Percentiles rank a stretch among this genome's conserved stretches.
Evolutionary conservation across 306 rosid genomes (phyloP).

Genomic region (Boehmeria nivea): DNA sequence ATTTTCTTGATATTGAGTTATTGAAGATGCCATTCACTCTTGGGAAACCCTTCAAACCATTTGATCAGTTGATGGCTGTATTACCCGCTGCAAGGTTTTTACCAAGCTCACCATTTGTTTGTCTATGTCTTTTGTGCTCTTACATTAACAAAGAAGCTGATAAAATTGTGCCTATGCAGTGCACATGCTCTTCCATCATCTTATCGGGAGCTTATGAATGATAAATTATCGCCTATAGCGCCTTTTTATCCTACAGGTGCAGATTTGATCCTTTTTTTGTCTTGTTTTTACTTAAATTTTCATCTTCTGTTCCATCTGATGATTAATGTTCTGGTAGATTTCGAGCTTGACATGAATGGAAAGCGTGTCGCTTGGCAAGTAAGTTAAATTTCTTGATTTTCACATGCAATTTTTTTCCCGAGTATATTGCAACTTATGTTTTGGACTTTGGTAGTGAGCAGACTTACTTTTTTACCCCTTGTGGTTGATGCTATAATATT

Average conservation of each 20-base stretch:
- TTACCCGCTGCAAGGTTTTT: constrained; percentile 30
- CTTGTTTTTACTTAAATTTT: background rate
- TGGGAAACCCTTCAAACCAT: constrained; percentile 27
- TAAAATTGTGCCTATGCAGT: constrained; percentile 6
- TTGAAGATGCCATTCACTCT: constrained; percentile 16
- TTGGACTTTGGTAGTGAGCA: no score
- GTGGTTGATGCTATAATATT: no score
- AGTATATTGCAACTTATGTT: no score
- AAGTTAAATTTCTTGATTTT: background rate
- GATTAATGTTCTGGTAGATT: constrained; percentile 5
- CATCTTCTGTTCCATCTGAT: constrained; percentile 12
- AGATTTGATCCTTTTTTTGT: background rate
- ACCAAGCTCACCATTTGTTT: background rate
- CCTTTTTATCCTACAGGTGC: constrained; percentile 25
- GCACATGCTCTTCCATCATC: constrained; percentile 26
- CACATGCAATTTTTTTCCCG: no score
- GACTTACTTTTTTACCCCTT: no score
- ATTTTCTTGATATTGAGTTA: constrained; percentile 2
- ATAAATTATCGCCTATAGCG: constrained; percentile 15
- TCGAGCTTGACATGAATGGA: constrained; percentile 28
- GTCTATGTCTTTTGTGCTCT: background rate
- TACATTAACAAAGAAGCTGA: no score
- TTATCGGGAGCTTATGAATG: constrained; percentile 29
- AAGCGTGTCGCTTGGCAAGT: constrained; percentile 28
- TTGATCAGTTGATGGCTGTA: constrained; percentile 30